These are phyloP conservation scores for Phytophthora melonis DNA, from an alignment of 352 stramenopile species.

Conservation along the genomic window DNA sequence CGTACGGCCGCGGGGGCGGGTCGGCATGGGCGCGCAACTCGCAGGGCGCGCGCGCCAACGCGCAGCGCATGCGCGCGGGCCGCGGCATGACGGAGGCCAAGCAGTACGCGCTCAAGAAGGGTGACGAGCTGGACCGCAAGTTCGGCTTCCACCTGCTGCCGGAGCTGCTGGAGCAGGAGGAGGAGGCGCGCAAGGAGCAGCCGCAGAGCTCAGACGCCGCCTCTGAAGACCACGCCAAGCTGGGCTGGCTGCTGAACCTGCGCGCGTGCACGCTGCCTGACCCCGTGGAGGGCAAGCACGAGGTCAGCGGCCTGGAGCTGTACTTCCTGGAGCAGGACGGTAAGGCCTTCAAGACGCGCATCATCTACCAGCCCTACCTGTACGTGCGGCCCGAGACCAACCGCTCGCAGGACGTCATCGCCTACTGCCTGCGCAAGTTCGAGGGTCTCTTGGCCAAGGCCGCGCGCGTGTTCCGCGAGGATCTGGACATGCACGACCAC, in stretches of 20 bases:
- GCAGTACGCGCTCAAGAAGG: conserved; percentile 60
- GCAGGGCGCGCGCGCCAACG: conserved; percentile 77
- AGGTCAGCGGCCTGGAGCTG: conserved; percentile 93
- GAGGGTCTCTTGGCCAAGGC: conserved; percentile 85
- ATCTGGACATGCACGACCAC: conserved; percentile 93
- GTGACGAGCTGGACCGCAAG: conserved; percentile 75
- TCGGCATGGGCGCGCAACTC: conserved; percentile 77
- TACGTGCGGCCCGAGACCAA: conserved; percentile 89
- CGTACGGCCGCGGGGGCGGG: conserved; percentile 52
- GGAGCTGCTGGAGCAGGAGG: conserved; percentile 64
- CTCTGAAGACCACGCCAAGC: conserved; percentile 18
- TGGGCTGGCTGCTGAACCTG: conserved; percentile 83
- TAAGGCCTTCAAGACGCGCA: conserved; percentile 95
- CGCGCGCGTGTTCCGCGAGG: conserved; percentile 84
- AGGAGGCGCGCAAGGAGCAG: conserved; percentile 41
- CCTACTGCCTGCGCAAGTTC: conserved; percentile 87
- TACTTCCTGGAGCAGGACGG: conserved; percentile 97
- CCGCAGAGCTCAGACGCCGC: conserved; percentile 16
- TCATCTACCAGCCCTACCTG: conserved; percentile 98
- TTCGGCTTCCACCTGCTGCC: conserved; percentile 74
- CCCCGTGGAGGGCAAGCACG: conserved; percentile 64
- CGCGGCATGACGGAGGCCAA: conserved; percentile 73
- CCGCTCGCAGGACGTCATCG: conserved; percentile 75
- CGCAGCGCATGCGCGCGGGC: conserved; percentile 37
- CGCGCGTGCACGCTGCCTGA: conserved; percentile 68